phyloP scores from a whole-genome alignment of 768 basidiomycete species.

The Boletus subparvulus region DNA sequence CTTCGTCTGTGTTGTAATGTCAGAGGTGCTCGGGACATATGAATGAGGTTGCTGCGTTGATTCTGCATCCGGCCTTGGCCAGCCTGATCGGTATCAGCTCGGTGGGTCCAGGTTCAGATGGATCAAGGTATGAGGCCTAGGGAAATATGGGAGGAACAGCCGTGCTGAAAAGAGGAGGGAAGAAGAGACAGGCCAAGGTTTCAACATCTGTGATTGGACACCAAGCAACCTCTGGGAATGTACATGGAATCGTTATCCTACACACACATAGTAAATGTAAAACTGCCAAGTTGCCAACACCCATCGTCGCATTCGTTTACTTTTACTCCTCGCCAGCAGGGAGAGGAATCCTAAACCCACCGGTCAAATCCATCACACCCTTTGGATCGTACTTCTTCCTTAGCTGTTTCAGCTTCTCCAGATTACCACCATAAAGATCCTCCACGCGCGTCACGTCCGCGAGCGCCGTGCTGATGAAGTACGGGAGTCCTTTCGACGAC shows the following conservation, averaged over 20 bases:
- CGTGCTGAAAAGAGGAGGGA: too few relatives aligned
- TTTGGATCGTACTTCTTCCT: slow-evolving; percentile 12
- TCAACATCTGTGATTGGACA: too few relatives aligned
- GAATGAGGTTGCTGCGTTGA: too few relatives aligned
- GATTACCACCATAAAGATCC: slow-evolving; percentile 9
- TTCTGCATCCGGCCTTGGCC: too few relatives aligned
- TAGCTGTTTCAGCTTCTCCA: background rate
- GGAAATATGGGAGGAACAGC: too few relatives aligned
- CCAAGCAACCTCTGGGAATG: too few relatives aligned
- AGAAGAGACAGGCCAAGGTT: too few relatives aligned
- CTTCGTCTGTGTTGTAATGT: slow-evolving; percentile 7
- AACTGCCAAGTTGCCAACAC: background rate
- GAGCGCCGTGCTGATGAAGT: slow-evolving; percentile 9
- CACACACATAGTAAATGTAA: background rate
- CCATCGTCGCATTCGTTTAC: background rate
- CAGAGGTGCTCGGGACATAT: background rate
- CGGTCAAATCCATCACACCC: slow-evolving; percentile 9
- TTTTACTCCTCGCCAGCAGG: background rate
- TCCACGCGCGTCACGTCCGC: background rate
- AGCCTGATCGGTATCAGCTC: too few relatives aligned
- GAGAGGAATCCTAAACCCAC: slow-evolving; percentile 19
- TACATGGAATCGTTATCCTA: background rate
- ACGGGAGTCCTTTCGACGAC: background rate
- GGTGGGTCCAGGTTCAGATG: too few relatives aligned
- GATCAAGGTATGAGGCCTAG: too few relatives aligned